Conservation (phyloP, 352 stramenopile species). For the Globisporangium carolinianum region DNA sequence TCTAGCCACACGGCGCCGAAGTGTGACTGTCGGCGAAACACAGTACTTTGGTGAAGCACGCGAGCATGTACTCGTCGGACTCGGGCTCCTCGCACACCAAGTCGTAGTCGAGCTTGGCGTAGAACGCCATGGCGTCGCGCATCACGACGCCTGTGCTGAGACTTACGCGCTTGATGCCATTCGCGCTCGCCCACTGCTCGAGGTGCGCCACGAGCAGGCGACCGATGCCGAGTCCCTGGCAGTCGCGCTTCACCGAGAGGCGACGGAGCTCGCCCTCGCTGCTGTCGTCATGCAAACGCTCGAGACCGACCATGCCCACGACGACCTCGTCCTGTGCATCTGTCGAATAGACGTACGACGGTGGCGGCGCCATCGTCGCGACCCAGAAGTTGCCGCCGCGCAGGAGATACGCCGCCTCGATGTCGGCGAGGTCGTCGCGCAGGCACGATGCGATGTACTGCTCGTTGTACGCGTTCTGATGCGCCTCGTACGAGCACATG, state of each 20-base stretch:
- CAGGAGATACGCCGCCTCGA: constrained; percentile 18
- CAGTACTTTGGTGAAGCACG: constrained; percentile 7
- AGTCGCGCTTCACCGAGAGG: constrained; percentile 16
- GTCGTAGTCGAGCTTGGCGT: constrained; percentile 8
- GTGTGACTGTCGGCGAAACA: no score
- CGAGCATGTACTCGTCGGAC: constrained; percentile 6
- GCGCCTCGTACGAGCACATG: constrained; percentile 22
- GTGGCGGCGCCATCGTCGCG: constrained; percentile 6
- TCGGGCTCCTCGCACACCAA: constrained; percentile 4
- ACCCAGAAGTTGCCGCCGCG: constrained; percentile 31
- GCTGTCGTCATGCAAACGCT: constrained; percentile 11
- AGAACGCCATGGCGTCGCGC: constrained; percentile 5
- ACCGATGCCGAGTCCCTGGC: constrained; percentile 17
- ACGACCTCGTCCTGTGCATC: background rate
- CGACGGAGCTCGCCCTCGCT: constrained; percentile 21
- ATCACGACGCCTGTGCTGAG: constrained; percentile 17
- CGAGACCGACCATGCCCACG: constrained; percentile 11
- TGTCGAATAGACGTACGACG: background rate
- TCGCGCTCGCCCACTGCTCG: constrained; percentile 12
- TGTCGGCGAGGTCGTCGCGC: constrained; percentile 22
- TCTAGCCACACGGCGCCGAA: background rate
- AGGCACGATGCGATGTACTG: constrained; percentile 21
- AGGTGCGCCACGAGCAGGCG: constrained; percentile 14
- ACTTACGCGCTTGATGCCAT: constrained; percentile 9
- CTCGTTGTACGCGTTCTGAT: constrained; percentile 19